Base-by-base conservation (phyloP, 495 filamentous ascomycete species). In the Xylaria nigripes region DNA sequence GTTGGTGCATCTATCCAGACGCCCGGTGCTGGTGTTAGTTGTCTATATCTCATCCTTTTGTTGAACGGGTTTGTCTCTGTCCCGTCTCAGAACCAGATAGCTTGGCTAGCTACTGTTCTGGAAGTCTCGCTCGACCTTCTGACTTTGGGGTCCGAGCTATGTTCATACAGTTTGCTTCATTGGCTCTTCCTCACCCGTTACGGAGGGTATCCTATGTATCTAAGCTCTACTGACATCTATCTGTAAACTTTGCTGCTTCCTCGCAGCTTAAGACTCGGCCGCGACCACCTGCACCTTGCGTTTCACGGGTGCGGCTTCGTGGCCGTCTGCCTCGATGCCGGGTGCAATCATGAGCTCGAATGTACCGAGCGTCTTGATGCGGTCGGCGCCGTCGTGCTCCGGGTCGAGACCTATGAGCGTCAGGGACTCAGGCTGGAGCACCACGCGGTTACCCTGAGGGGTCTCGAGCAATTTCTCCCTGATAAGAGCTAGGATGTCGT, bases 311-410 rank as follows among this genome's bases (percentile, higher is more conserved):
- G 66, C 55, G 2, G 66, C 12, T 13, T 51, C 53, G 0, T 48
- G 43, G 15, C 53, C 50, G 7, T 56, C 51, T 3, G 60, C 25
- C 15, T 24, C 40, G 3, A 45, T 10, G 16, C 46, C 46, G 16
- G 29, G 46, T 0, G 55, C 51, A 21, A 76, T 67, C 13, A 63
- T 50, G 10, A 72, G 59, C 46, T 72, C 61, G 50, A 64, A 76
- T 15, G 63, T 67, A 6, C 72, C 73, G 5, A 74, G 62, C 13
- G 57, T 45, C 54, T 73, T 76, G 54, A 74, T 61, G 38, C 70
- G 65, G 51, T 70, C 66, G 29, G 60, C 56, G 23, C 56, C 66
- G 27, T 55, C 53, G 10, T 49, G 38, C 18, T 36, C 46, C 2
- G 58, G 62, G 6, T 56, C 63, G n/a, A 72, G 36, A 27, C 67